Percentiles rank a stretch among this genome's conserved stretches.
Evolutionary conservation across 1,284 basidiomycete species (phyloP).

Genomic region (Volvariella volvacea): DNA sequence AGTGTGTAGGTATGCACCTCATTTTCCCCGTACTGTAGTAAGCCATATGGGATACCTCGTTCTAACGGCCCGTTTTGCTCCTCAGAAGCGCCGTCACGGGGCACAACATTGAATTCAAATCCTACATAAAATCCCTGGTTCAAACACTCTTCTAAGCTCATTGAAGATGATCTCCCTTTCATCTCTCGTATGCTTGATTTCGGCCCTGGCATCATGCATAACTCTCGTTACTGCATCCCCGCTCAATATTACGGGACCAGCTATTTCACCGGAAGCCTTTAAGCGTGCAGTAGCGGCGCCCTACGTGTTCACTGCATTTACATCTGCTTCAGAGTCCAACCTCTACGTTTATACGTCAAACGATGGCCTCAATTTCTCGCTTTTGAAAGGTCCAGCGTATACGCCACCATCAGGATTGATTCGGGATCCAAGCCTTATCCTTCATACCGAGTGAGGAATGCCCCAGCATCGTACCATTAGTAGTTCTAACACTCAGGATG

Average conservation of each 20-base stretch:
- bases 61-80: no score
- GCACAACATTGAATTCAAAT: no score
- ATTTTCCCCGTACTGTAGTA: no score
- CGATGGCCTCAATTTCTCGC: conserved; percentile 23
- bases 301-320: conserved; percentile 28
- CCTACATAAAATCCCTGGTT: no score
- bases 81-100: no score
- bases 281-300: conserved; percentile 25
- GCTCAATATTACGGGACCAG: conserved; percentile 12
- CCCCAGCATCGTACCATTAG: not conserved
- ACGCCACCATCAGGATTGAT: conserved; percentile 26
- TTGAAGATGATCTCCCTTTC: no score
- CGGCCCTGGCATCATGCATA: no score
- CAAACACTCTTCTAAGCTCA: no score
- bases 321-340: conserved; percentile 25
- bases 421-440: conserved; percentile 26
- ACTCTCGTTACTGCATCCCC: conserved; percentile 3
- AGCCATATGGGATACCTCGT: no score
- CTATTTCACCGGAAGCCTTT: conserved; percentile 18
- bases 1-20: no score
- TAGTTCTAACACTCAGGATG: not conserved
- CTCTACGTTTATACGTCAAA: conserved; percentile 27
- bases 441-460: conserved; percentile 25
- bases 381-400: conserved; percentile 27
- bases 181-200: no score